phyloP scores from a whole-genome alignment of 2,329 filamentous ascomycete species.

The Microcera coccophila region DNA sequence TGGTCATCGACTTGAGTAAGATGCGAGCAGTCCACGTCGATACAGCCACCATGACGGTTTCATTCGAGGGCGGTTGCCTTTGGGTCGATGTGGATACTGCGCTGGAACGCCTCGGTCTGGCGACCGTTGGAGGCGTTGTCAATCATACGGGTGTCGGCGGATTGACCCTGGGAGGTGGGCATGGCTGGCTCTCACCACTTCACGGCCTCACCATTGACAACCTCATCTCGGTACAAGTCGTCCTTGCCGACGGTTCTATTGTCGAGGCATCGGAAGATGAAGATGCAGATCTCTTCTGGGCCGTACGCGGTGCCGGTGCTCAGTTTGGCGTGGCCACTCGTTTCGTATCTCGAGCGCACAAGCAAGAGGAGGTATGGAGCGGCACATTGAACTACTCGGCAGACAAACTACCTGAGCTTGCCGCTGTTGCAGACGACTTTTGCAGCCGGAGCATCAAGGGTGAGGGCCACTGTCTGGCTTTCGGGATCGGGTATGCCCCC shows the following conservation, averaged over 20 bases:
- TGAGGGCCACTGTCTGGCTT: conserved; percentile 21
- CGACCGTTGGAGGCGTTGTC: conserved; percentile 58
- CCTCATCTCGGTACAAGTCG: conserved; percentile 36
- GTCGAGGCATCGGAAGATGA: conserved; percentile 37
- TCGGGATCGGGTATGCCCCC: conserved; percentile 20
- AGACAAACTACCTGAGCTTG: conserved; percentile 23
- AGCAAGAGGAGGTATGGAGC: conserved; percentile 30
- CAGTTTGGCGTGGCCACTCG: conserved; percentile 42
- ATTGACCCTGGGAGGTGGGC: conserved; percentile 54
- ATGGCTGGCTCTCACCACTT: conserved; percentile 52
- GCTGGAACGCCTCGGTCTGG: conserved; percentile 46
- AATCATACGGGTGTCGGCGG: conserved; percentile 61
- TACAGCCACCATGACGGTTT: conserved; percentile 39
- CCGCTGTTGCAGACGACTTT: conserved; percentile 20
- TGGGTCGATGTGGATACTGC: conserved; percentile 54
- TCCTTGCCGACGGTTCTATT: conserved; percentile 35
- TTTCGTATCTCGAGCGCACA: conserved; percentile 30
- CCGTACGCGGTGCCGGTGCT: conserved; percentile 44
- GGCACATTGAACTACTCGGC: conserved; percentile 26
- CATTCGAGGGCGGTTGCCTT: conserved; percentile 46
- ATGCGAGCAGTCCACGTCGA: conserved; percentile 50
- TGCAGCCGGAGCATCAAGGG: conserved; percentile 12
- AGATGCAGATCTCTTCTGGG: conserved; percentile 46
- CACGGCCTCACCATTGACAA: conserved; percentile 50
- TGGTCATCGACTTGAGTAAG: conserved; percentile 52